These are phyloP conservation scores for Vitis vinifera DNA, from an alignment of 164 flowering plant genomes.

Conservation along the genomic window ASM3070453v1 NC_081809.1:4758001-4758500, in stretches of 20 bases:
- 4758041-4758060: conserved; percentile 73
- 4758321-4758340: background rate
- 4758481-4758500: background rate
- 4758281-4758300: background rate
- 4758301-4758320: background rate
- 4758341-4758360: too few species aligned
- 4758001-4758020: conserved; percentile 32
- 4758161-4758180: background rate
- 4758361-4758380: too few species aligned
- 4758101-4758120: too few species aligned
- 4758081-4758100: background rate
- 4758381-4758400: conserved; percentile 6
- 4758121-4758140: background rate
- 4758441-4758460: conserved; percentile 81
- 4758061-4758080: conserved; percentile 2
- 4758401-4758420: conserved; percentile 24
- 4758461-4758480: conserved; percentile 56
- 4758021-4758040: conserved; percentile 55
- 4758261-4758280: conserved; percentile 81
- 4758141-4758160: too few species aligned
- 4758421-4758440: conserved; percentile 90
- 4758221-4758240: conserved; percentile 54
- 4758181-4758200: background rate
- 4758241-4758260: conserved; percentile 88
- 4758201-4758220: conserved; percentile 46